phyloP scores from a whole-genome alignment of 2,329 filamentous ascomycete species.

The Botrytis elliptica region DNA sequence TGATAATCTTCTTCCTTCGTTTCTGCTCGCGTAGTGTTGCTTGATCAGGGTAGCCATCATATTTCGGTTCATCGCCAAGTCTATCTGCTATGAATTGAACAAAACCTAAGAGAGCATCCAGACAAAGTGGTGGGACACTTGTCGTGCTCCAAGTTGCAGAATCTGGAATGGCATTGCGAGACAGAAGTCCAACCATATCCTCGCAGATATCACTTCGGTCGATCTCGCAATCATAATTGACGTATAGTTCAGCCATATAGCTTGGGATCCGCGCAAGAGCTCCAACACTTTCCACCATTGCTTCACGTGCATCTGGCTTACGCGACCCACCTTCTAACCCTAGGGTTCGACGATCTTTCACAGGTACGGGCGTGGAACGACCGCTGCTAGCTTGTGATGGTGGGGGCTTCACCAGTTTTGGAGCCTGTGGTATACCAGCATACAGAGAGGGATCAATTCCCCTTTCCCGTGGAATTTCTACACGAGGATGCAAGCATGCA shows the following conservation, averaged over 20 bases:
- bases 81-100: slow-evolving; percentile 90
- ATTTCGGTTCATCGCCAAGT: slow-evolving; percentile 65
- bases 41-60: slow-evolving; percentile 66
- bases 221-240: slow-evolving; percentile 97
- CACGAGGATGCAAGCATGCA: slow-evolving; percentile 87
- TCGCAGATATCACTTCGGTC: slow-evolving; percentile 90
- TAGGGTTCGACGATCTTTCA: slow-evolving; percentile 88
- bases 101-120: slow-evolving; percentile 87
- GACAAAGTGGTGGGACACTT: slow-evolving; percentile 90
- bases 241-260: slow-evolving; percentile 92
- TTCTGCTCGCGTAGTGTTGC: slow-evolving; percentile 67
- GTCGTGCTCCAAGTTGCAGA: slow-evolving; percentile 99
- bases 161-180: slow-evolving; percentile 92
- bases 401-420: slow-evolving; percentile 78
- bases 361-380: slow-evolving; percentile 82
- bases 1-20: slow-evolving; percentile 80
- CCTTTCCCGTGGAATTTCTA: slow-evolving; percentile 87
- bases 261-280: slow-evolving; percentile 88
- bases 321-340: slow-evolving; percentile 88
- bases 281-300: slow-evolving; percentile 96
- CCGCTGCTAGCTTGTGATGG: slow-evolving; percentile 75
- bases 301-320: slow-evolving; percentile 92
- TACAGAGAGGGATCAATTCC: slow-evolving; percentile 91
- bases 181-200: slow-evolving; percentile 89
- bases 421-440: slow-evolving; percentile 86